Base-by-base conservation (phyloP, 2,329 filamentous ascomycete genomes). In the Aspergillus hiratsukae region DNA sequence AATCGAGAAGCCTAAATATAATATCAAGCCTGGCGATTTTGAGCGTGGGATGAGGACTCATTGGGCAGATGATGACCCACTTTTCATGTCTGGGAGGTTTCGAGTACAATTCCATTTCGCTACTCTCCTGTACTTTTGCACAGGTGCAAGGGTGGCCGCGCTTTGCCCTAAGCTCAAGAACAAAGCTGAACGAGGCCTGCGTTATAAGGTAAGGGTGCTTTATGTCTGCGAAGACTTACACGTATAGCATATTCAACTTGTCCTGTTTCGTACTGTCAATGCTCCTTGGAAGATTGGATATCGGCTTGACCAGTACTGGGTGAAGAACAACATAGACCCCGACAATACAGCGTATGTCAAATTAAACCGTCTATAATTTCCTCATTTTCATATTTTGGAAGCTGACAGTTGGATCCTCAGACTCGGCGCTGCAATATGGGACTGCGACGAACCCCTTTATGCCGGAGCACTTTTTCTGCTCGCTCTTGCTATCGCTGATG, bases 61-160 rank as follows among this genome's bases (percentile, higher is more conserved):
- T 41, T 58, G 40, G 53, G 25, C 23, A 19, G 51, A 17, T 48
- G 29, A 58, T 55, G 29, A 58, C 29, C 46, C 46, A 43, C 51
- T 56, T 25, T 56, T 58, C 19, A 53, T 55, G 23, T 28, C 40
- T 53, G 41, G 48, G 40, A 58, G 51, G 35, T 51, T 53, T 21
- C 40, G 29, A 41, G 40, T 56, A 5, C 41, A 58, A 28, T 58
- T 56, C 40, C 23, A 56, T 51, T 58, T 58, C 41, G 51, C 53
- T 23, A 55, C 56, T 53, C 53, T 58, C 19, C 41, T 53, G 37
- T 52, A 45, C 21, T 40, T 56, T 17, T 56, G 49, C 50, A 25
- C 31, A 43, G 43, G 43, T 21, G 41, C 49, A 21, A 52, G 54
- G 52, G 23, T 56, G 14, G 52, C 31, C 17, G 51, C 40, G 40